These are phyloP conservation scores for Xanthoceras sorbifolium DNA, from an alignment of 345 rosid genomes.

Conservation along the genomic window DNA sequence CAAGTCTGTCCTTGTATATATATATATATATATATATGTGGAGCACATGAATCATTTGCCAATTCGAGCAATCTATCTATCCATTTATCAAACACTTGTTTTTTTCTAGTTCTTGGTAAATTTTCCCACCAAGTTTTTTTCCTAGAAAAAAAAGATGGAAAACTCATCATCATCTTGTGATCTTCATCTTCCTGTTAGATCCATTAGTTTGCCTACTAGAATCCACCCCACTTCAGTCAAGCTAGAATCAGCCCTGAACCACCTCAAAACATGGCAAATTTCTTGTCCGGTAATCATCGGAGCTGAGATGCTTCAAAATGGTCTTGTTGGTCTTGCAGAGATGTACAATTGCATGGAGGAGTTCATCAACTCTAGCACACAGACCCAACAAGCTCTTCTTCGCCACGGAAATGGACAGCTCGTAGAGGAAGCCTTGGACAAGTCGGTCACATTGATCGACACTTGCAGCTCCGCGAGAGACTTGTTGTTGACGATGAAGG, in stretches of 20 bases:
- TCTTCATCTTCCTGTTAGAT: slow-evolving; percentile 40
- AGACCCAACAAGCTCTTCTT: slow-evolving; percentile 25
- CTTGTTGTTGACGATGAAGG: slow-evolving; percentile 33
- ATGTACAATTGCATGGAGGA: slow-evolving; percentile 43
- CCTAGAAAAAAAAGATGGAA: slow-evolving; percentile 19
- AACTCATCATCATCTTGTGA: slow-evolving; percentile 13
- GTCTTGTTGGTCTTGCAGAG: slow-evolving; percentile 44
- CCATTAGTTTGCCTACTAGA: slow-evolving; percentile 63
- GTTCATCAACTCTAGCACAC: slow-evolving; percentile 33
- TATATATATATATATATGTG: no score
- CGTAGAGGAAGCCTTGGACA: slow-evolving; percentile 48
- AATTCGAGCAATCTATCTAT: background rate
- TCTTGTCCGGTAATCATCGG: slow-evolving; percentile 13
- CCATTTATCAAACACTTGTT: background rate
- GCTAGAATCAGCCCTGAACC: slow-evolving; percentile 48
- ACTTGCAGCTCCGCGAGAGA: slow-evolving; percentile 44
- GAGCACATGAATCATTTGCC: background rate
- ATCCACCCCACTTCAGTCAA: slow-evolving; percentile 42
- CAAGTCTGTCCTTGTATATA: background rate
- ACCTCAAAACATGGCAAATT: slow-evolving; percentile 38
- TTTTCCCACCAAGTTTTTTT: background rate
- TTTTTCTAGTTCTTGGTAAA: background rate
- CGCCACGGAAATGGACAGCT: slow-evolving; percentile 19
- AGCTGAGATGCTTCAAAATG: slow-evolving; percentile 35
- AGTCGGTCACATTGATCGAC: slow-evolving; percentile 47